Evolutionary conservation across 179 eudicot species (phyloP), one percentile per base, ranked within the genome.

Genomic region (Beta corolliflora): DNA sequence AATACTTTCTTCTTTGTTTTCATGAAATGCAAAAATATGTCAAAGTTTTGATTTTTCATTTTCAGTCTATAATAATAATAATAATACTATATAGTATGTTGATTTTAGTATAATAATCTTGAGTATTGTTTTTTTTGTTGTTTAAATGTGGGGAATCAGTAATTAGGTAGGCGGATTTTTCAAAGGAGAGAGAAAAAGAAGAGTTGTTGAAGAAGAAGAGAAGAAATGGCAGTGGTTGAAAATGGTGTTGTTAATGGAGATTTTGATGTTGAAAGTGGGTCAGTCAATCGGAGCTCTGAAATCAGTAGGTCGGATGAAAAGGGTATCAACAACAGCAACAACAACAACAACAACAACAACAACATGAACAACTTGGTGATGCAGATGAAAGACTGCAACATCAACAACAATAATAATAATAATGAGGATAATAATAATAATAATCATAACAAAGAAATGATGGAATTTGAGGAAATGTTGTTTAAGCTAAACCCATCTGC

Each of bases 401-500:
- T 36, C 41, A 65, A 23, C 21, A 15, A 54, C 14, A 76, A 44
- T 9, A 64, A 50, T 5, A 15, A 61, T 5, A 23, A 16, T 36
- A 56, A 23, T n/a, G 23, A 14, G 50, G 54, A 45, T 23, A 79
- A 56, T 9, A 23, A 56, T 13, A 7, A 25, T 25, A 23, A 83
- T 71, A 80, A 80, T 53, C 76, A 73, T 14, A 73, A 73, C 63
- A 73, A 44, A 41, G 84, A 83, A 74, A 93, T 92, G 85, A 88
- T 89, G 79, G 92, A 90, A 82, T 82, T 90, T 82, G 93, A 92
- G 77, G 93, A 90, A 55, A 89, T 89, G 91, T 46, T 90, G 64
- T 90, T 93, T 0, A 89, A 93, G 54, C 76, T 93, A 31, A 93
- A 93, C 83, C 97, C 97, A 36, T 87, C 88, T 91, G 95, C 95